phyloP scores from a whole-genome alignment of 2,329 filamentous ascomycete species.

The Fusarium palustre region DNA sequence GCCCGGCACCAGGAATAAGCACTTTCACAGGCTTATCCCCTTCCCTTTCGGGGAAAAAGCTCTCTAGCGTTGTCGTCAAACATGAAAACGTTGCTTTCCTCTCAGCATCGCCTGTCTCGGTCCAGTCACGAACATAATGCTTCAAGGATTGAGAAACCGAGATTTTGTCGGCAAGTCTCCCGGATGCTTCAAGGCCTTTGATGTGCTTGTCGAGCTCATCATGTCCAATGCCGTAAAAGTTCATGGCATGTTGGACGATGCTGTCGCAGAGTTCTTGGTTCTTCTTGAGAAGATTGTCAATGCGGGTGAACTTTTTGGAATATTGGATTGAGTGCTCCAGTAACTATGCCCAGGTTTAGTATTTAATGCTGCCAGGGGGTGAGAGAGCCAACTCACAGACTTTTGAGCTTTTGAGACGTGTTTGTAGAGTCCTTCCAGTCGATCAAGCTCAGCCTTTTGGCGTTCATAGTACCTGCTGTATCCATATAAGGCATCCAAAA shows the following conservation, averaged over 20 bases:
- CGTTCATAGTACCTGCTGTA: conserved; percentile 52
- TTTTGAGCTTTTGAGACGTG: conserved; percentile 53
- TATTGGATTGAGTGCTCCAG: conserved; percentile 69
- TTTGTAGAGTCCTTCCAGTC: conserved; percentile 53
- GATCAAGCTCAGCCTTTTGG: conserved; percentile 53
- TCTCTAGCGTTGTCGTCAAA: conserved; percentile 51
- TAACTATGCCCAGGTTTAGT: conserved; percentile 47
- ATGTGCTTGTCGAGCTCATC: conserved; percentile 60
- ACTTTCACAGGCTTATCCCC: conserved; percentile 49
- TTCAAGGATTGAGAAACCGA: conserved; percentile 66
- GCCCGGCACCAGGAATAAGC: conserved; percentile 64
- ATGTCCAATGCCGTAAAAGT: conserved; percentile 59
- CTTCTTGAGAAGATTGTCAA: conserved; percentile 56
- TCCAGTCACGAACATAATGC: conserved; percentile 69
- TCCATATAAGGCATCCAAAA: conserved; percentile 56
- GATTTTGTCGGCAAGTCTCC: conserved; percentile 57
- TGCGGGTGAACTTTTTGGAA: conserved; percentile 62
- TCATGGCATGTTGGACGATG: conserved; percentile 59
- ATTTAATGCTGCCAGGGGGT: accelerated
- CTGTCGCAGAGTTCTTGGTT: conserved; percentile 61
- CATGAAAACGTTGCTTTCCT: conserved; percentile 57
- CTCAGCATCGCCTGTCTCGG: conserved; percentile 60
- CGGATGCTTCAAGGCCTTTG: conserved; percentile 53
- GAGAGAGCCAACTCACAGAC: neutral
- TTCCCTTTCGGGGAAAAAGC: conserved; percentile 48